Conservation (phyloP, 2,329 filamentous ascomycete genomes). For the Lasiodiplodia citricola region DNA sequence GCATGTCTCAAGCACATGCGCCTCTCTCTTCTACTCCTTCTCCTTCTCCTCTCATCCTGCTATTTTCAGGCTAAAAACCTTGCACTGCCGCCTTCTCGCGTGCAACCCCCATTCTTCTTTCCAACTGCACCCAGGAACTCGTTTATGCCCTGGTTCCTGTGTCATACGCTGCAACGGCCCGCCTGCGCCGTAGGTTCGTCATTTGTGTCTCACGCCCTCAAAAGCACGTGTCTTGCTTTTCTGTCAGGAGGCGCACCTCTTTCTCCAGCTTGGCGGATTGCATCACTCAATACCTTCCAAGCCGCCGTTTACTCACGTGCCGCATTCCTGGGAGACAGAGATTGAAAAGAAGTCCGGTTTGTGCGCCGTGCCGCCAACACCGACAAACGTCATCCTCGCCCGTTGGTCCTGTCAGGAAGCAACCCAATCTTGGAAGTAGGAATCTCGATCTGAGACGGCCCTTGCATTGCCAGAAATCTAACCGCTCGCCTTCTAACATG, state of each 20-base stretch:
- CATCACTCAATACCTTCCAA: not conserved
- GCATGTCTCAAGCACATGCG: not conserved
- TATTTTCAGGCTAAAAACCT: not conserved
- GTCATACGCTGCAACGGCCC: slow-evolving; percentile 22
- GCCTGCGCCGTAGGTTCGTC: slow-evolving; percentile 22
- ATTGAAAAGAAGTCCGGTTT: not conserved
- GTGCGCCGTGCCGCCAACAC: not conserved
- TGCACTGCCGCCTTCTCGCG: not conserved
- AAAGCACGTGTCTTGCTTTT: slow-evolving; percentile 13
- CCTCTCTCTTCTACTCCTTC: not conserved
- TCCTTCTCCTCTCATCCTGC: not conserved
- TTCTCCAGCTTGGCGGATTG: not conserved
- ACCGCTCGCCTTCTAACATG: not conserved
- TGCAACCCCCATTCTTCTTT: slow-evolving; percentile 4
- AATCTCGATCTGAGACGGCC: slow-evolving; percentile 9
- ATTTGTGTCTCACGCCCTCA: slow-evolving; percentile 18
- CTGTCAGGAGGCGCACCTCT: slow-evolving; percentile 10
- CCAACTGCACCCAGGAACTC: slow-evolving; percentile 1
- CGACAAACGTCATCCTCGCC: slow-evolving; percentile 3
- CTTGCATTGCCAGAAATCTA: slow-evolving; percentile 6
- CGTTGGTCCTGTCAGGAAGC: not conserved
- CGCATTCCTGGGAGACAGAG: not conserved
- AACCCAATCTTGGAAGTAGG: slow-evolving; percentile 4
- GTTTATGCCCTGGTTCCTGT: slow-evolving; percentile 13
- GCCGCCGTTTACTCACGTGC: not conserved